These are phyloP conservation scores for Plenodomus lindquistii DNA, from an alignment of 2,329 filamentous ascomycete species.

Conservation along the genomic window DNA sequence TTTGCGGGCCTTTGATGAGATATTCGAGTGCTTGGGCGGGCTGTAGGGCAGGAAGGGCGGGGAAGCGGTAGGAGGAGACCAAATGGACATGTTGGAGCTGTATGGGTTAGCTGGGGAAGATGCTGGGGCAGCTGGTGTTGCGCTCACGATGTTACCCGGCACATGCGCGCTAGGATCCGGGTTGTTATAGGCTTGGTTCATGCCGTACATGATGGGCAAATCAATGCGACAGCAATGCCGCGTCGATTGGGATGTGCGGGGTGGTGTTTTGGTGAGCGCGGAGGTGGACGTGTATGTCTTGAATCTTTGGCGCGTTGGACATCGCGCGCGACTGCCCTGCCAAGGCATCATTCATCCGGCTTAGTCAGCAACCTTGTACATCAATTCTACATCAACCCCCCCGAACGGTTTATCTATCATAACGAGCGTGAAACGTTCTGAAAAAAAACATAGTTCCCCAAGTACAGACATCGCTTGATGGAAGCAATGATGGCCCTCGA, in stretches of 20 bases:
- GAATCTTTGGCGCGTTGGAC: conserved; percentile 24
- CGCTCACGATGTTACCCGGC: conserved; percentile 38
- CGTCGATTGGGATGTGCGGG: conserved; percentile 12
- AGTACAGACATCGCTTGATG: too few relatives aligned
- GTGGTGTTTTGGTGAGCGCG: conserved; percentile 22
- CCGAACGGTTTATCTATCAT: too few relatives aligned
- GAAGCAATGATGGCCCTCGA: too few relatives aligned
- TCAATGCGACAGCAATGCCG: conserved; percentile 32
- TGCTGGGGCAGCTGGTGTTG: conserved; percentile 9
- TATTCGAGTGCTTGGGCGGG: conserved; percentile 80
- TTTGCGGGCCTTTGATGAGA: conserved; percentile 80
- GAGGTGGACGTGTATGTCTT: conserved; percentile 21
- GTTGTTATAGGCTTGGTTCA: conserved; percentile 39
- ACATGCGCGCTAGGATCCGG: conserved; percentile 42
- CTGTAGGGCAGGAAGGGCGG: conserved; percentile 70
- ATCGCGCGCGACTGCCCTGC: conserved; percentile 14
- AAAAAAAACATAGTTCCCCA: too few relatives aligned
- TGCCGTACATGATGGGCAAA: conserved; percentile 34
- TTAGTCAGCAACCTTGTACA: conserved; percentile 5
- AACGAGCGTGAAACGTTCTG: too few relatives aligned
- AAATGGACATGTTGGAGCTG: conserved; percentile 89
- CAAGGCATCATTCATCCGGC: conserved; percentile 1
- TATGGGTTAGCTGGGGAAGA: conserved; percentile 17
- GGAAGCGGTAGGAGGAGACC: conserved; percentile 81
- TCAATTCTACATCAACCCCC: too few relatives aligned